Percentiles rank a stretch among this genome's conserved stretches.
These are phyloP conservation scores for Trichopus zeylanicus DNA, from an alignment of 116 monocot genomes.

Conservation along the genomic window DNA sequence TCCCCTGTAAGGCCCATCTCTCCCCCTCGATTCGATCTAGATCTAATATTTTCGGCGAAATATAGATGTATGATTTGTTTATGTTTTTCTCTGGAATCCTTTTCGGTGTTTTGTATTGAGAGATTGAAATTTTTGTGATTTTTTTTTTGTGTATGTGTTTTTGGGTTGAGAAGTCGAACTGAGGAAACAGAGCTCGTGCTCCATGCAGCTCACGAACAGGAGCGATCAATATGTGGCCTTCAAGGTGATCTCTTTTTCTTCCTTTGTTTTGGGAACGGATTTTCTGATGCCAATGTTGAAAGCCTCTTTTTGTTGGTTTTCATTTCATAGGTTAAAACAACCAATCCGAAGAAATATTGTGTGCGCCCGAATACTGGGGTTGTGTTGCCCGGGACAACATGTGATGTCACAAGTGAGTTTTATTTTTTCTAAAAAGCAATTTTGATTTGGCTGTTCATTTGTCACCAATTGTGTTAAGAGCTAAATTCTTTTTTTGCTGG, in stretches of 20 bases:
- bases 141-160: neutral
- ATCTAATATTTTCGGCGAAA: neutral
- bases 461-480: neutral
- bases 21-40: neutral
- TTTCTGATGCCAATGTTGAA: neutral
- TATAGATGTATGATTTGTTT: too few relatives aligned
- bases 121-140: neutral
- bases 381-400: slow-evolving; percentile 48
- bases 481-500: neutral
- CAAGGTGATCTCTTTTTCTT: slow-evolving; percentile 36
- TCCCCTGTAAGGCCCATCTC: slow-evolving; percentile 26
- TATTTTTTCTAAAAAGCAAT: neutral
- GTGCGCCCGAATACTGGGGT: slow-evolving; percentile 77
- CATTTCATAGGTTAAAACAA: slow-evolving; percentile 74
- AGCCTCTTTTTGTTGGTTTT: neutral
- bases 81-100: neutral
- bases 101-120: neutral
- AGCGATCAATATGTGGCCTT: slow-evolving; percentile 68
- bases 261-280: neutral
- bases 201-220: slow-evolving; percentile 66
- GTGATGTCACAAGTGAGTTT: slow-evolving; percentile 51
- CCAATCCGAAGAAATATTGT: slow-evolving; percentile 82
- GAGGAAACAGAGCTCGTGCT: slow-evolving; percentile 63
- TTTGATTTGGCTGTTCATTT: neutral
- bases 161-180: slow-evolving; percentile 31